A percentile compares a stretch with the other conserved stretches of the same genome.
Evolutionary conservation across 441 rosid genomes (phyloP).

Genomic region (Euphorbia celastroides): DNA sequence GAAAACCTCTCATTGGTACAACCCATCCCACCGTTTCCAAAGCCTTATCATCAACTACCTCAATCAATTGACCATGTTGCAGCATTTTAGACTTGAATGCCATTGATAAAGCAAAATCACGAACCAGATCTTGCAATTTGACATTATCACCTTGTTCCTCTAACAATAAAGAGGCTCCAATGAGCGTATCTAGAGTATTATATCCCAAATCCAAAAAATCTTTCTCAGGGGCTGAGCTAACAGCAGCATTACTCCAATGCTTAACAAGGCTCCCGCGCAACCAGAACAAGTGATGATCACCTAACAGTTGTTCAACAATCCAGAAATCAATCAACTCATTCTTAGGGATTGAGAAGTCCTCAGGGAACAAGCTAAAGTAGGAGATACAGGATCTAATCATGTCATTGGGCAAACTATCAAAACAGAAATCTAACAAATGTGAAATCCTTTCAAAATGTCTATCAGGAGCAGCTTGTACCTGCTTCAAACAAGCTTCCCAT

Average conservation of each 20-base stretch:
- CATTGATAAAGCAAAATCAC: slow-evolving; percentile 16
- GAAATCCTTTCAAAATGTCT: no score
- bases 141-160: slow-evolving; percentile 1
- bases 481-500: slow-evolving; percentile 14
- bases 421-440: neutral
- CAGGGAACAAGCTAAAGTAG: slow-evolving; percentile 12
- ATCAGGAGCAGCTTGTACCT: neutral
- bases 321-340: slow-evolving; percentile 16
- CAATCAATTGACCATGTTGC: neutral
- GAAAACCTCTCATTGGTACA: neutral
- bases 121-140: slow-evolving; percentile 23
- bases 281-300: neutral
- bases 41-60: neutral
- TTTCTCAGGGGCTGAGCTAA: no score
- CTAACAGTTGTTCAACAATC: slow-evolving; percentile 18
- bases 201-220: neutral
- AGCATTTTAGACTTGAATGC: neutral
- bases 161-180: slow-evolving; percentile 9
- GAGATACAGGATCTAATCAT: neutral
- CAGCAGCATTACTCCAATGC: no score
- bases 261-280: no score
- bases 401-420: neutral
- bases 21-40: slow-evolving; percentile 1
- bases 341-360: neutral
- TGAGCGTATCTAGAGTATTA: neutral